phyloP scores from a whole-genome alignment of 2,329 filamentous ascomycete genomes.

The Fusarium illudens region DNA sequence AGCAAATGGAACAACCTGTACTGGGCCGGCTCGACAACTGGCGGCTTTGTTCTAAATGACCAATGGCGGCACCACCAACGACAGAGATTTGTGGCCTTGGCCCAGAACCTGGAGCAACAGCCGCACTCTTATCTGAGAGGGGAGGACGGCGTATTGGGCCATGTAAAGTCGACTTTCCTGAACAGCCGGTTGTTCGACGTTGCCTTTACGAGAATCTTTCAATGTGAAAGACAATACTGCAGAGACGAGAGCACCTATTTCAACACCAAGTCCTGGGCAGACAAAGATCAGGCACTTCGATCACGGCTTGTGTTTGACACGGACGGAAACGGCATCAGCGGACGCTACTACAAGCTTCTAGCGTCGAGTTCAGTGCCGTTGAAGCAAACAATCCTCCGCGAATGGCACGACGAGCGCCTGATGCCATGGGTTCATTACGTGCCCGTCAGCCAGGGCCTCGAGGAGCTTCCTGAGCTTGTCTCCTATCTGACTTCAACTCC shows the following conservation, averaged over 20 bases:
- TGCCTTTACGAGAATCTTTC: conserved; percentile 56
- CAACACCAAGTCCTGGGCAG: conserved; percentile 42
- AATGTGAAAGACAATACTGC: conserved; percentile 52
- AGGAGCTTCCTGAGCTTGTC: conserved; percentile 62
- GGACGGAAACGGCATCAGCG: conserved; percentile 65
- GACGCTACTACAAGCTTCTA: conserved; percentile 61
- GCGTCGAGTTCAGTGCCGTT: conserved; percentile 57
- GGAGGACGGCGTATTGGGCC: conserved; percentile 21
- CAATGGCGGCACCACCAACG: conserved; percentile 57
- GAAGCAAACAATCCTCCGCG: conserved; percentile 61
- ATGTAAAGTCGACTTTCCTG: conserved; percentile 44
- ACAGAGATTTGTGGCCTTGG: conserved; percentile 54
- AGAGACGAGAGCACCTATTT: conserved; percentile 48
- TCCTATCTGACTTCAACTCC: conserved; percentile 54
- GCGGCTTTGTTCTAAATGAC: conserved; percentile 49
- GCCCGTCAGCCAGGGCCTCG: conserved; percentile 58
- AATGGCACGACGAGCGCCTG: conserved; percentile 67
- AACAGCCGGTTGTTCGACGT: conserved; percentile 54
- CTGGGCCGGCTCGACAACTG: conserved; percentile 66
- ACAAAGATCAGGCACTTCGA: conserved; percentile 47
- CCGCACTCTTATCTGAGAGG: conserved; percentile 47
- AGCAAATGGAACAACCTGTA: conserved; percentile 61
- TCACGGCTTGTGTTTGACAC: conserved; percentile 59
- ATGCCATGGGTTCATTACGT: conserved; percentile 66
- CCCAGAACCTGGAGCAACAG: conserved; percentile 44